phyloP scores from a whole-genome alignment of 2,329 filamentous ascomycete species.

The Fusarium sp. region DNA sequence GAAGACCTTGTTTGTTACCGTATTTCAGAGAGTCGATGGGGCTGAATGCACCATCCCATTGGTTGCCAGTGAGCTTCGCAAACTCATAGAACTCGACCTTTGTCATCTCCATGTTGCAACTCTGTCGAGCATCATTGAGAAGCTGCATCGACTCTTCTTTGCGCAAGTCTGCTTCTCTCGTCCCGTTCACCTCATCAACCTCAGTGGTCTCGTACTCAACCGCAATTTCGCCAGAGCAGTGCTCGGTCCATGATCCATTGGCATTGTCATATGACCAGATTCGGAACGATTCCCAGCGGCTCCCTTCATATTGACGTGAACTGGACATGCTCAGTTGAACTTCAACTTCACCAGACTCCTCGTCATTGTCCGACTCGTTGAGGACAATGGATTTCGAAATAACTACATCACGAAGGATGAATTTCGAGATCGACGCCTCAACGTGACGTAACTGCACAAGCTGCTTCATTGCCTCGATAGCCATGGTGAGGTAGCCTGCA shows the following conservation, averaged over 20 bases:
- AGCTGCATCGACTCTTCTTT: neutral
- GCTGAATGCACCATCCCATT: constrained; percentile 12
- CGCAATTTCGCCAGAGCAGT: neutral
- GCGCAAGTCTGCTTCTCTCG: neutral
- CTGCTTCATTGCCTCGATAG: constrained; percentile 22
- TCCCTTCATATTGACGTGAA: constrained; percentile 4
- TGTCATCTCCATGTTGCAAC: neutral
- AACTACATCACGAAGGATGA: constrained; percentile 9
- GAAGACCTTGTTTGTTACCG: constrained; percentile 3
- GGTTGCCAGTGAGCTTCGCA: constrained; percentile 2
- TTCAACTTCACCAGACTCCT: neutral
- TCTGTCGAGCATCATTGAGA: neutral
- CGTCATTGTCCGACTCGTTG: neutral
- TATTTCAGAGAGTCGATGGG: constrained; percentile 1
- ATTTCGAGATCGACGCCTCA: neutral
- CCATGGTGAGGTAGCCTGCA: constrained; percentile 24
- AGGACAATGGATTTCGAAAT: constrained; percentile 8
- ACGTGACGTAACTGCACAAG: neutral
- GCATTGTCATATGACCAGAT: constrained; percentile 5
- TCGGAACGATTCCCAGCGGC: neutral
- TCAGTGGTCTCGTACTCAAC: neutral
- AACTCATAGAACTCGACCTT: constrained; percentile 6
- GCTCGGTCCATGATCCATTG: neutral
- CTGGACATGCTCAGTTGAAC: constrained; percentile 1
- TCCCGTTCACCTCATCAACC: neutral